Percentiles rank a stretch among this genome's conserved stretches.
Conservation (phyloP, 2,329 filamentous ascomycete genomes). For the Pestalotiopsis fici region DNA sequence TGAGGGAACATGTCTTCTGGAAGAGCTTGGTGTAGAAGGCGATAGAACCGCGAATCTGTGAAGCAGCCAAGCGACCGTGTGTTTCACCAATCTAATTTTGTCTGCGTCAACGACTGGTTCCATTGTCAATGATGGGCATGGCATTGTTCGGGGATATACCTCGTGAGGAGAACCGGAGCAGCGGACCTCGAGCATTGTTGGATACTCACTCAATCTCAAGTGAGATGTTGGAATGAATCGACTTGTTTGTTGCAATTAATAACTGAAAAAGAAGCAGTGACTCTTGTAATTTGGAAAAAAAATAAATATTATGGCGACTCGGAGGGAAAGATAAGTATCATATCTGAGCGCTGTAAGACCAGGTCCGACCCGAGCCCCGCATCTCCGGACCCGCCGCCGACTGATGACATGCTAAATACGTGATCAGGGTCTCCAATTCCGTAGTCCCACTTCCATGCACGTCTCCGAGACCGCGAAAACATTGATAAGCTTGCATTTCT, state of each 20-base stretch:
- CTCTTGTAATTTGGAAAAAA: no score
- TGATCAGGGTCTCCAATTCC: not conserved
- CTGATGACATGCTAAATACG: not conserved
- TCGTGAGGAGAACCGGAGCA: conserved; percentile 16
- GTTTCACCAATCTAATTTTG: conserved; percentile 33
- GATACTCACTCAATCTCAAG: not conserved
- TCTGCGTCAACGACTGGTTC: not conserved
- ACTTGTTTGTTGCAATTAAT: not conserved
- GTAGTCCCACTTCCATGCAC: not conserved
- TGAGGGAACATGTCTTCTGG: conserved; percentile 28
- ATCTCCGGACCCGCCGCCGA: not conserved
- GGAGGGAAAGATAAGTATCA: not conserved
- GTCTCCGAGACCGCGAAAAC: not conserved
- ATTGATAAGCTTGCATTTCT: not conserved
- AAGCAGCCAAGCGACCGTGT: conserved; percentile 31
- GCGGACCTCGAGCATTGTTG: conserved; percentile 11
- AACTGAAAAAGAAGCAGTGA: not conserved
- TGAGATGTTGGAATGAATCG: not conserved
- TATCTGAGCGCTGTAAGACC: not conserved
- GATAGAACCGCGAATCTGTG: conserved; percentile 32
- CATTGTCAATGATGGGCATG: not conserved
- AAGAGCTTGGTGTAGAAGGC: conserved; percentile 37
- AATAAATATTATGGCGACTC: no score
- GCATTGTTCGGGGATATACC: conserved; percentile 17
- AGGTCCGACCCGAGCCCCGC: not conserved